These are phyloP conservation scores for Paramecium pentaurelia DNA, from an alignment of 73 alveolate genomes.

Conservation along the genomic window DNA sequence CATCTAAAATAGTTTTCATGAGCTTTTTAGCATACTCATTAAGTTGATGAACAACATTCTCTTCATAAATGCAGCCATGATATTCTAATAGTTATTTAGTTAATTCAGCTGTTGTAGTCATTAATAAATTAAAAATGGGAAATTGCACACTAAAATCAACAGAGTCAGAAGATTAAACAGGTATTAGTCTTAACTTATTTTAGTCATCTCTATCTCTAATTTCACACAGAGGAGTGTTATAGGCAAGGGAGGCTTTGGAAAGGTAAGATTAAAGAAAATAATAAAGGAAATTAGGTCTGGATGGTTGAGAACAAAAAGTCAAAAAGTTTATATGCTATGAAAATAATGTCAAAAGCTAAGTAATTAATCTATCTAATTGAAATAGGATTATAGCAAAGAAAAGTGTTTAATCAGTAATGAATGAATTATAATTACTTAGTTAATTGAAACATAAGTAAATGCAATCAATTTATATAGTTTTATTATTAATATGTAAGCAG, in stretches of 20 bases:
- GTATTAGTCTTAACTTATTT: neutral
- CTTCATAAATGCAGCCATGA: constrained; percentile 38
- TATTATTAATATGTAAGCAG: constrained; percentile 86
- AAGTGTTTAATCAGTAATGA: constrained; percentile 83
- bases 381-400: constrained; percentile 71
- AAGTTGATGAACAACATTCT: constrained; percentile 29
- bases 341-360: constrained; percentile 68
- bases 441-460: constrained; percentile 73
- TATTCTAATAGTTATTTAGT: constrained; percentile 9
- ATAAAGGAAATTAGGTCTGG: constrained; percentile 75
- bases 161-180: constrained; percentile 16
- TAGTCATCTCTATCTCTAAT: constrained; percentile 53
- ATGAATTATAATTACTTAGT: constrained; percentile 76
- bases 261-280: constrained; percentile 14
- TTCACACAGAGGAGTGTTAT: constrained; percentile 43
- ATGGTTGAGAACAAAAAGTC: constrained; percentile 80
- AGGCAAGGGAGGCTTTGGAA: constrained; percentile 66
- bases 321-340: constrained; percentile 64
- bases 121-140: constrained; percentile 40
- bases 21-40: constrained; percentile 31
- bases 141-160: constrained; percentile 47
- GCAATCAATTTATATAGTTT: constrained; percentile 70
- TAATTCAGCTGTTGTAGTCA: constrained; percentile 42
- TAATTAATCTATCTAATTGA: neutral
- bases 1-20: constrained; percentile 4